Base-by-base conservation (phyloP, 2,329 filamentous ascomycete genomes). In the Cercospora citrullina region DNA sequence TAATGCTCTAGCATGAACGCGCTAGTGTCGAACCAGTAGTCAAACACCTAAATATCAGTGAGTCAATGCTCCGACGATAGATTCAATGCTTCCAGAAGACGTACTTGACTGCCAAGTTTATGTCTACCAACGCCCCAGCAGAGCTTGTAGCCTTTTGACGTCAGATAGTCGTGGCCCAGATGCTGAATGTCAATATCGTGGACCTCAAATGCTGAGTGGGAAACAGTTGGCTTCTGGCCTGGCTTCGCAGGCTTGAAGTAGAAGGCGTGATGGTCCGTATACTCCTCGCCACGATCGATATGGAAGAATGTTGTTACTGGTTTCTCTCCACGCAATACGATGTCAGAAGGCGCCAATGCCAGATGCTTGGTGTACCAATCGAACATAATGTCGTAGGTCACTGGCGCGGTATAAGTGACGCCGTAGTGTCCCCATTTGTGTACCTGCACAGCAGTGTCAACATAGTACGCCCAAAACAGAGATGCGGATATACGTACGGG, bases 121-220 rank as follows among this genome's bases (percentile, higher is more conserved):
- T 72, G 70, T 16, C 90, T 79, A 0, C 90, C 90, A 0, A 92
- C 86, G 1, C 90, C 90, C 90, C 90, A 92, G 69, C 88, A 88
- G 72, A 69, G 86, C 80, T 1, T 82, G 82, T 69, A 92, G 79
- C 87, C 88, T 18, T 63, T 42, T 2, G 26, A 39, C 21, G 26
- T 48, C 1, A 68, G 26, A 21, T 28, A 91, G 73, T 90, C 85
- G 78, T 92, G 90, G 1, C 90, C 90, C 3, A 92, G 80, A 33
- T 87, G 82, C 80, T 92, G 90, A 4, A 87, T 86, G 75, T 92
- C 90, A 73, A 90, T 90, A 76, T 92, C 89, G 72, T 90, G 86
- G 4, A 90, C 89, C 78, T 92, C 90, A 71, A 89, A 92, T 2
- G 84, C 87, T 18, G 85, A 86, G 78, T 92, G 90, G 75, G 92